phyloP scores from a whole-genome alignment of 2,329 filamentous ascomycete species.

The Venturia nashicola region DNA sequence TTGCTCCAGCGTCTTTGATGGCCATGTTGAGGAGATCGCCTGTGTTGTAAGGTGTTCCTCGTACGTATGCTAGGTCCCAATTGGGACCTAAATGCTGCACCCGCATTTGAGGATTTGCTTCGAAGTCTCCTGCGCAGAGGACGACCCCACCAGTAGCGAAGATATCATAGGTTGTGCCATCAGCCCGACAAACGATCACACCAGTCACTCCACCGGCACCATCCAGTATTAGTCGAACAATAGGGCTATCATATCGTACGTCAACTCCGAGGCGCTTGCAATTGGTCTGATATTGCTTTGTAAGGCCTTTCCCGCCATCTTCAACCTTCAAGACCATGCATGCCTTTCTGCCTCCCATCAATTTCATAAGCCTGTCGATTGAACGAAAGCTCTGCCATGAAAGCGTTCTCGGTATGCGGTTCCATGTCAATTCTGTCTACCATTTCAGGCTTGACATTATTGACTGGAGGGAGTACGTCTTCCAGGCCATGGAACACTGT shows the following conservation, averaged over 20 bases:
- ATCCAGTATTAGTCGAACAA: slow-evolving; percentile 28
- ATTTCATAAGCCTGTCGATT: slow-evolving; percentile 54
- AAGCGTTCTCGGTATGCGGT: slow-evolving; percentile 27
- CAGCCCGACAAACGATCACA: slow-evolving; percentile 17
- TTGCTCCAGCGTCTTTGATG: slow-evolving; percentile 37
- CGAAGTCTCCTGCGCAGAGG: slow-evolving; percentile 51
- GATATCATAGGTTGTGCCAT: slow-evolving; percentile 19
- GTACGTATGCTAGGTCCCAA: slow-evolving; percentile 51
- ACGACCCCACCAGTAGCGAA: slow-evolving; percentile 30
- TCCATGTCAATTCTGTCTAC: too few relatives aligned
- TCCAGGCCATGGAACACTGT: too few relatives aligned
- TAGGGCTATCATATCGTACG: slow-evolving; percentile 32
- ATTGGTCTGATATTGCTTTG: slow-evolving; percentile 34
- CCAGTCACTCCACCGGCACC: slow-evolving; percentile 21
- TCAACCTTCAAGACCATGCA: slow-evolving; percentile 47
- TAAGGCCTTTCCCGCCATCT: slow-evolving; percentile 48
- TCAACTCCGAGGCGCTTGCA: slow-evolving; percentile 32
- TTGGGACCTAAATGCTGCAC: slow-evolving; percentile 40
- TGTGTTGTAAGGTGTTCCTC: slow-evolving; percentile 51
- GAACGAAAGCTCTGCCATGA: slow-evolving; percentile 47
- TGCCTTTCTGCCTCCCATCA: slow-evolving; percentile 47
- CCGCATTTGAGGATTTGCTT: slow-evolving; percentile 39
- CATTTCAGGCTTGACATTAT: too few relatives aligned
- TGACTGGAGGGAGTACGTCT: too few relatives aligned
- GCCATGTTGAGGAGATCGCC: slow-evolving; percentile 46